phyloP scores from a whole-genome alignment of 441 rosid genomes.

The Hypseocharis bilobata region DNA sequence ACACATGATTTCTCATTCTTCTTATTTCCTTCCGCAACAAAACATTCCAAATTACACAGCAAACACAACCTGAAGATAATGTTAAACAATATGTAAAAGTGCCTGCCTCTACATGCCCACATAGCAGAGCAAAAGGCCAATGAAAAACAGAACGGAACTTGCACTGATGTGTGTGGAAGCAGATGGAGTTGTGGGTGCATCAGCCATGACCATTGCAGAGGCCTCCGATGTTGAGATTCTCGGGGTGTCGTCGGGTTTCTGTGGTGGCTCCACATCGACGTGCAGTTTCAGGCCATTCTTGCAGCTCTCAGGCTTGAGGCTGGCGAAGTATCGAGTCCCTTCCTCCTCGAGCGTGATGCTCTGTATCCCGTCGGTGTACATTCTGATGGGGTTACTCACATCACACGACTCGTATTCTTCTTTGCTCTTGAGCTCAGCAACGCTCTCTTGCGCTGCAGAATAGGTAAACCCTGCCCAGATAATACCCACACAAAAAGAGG shows the following conservation, averaged over 20 bases:
- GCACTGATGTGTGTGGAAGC: background rate
- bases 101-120: no score
- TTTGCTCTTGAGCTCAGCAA: constrained; percentile 10
- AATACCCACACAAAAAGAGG: no score
- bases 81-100: no score
- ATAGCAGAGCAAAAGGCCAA: background rate
- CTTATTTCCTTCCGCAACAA: no score
- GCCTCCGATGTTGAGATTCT: background rate
- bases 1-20: no score
- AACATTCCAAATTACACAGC: no score
- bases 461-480: constrained; percentile 9
- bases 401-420: constrained; percentile 16
- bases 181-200: background rate
- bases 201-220: background rate
- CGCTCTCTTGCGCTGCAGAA: constrained; percentile 10
- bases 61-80: no score
- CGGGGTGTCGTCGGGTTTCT: background rate
- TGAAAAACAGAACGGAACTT: background rate
- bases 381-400: constrained; percentile 14
- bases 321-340: constrained; percentile 11
- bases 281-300: constrained; percentile 5
- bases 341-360: constrained; percentile 7
- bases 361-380: constrained; percentile 14
- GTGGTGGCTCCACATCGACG: constrained; percentile 3
- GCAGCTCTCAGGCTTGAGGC: constrained; percentile 4